These are phyloP conservation scores for Naganishia friedmannii DNA, from an alignment of 768 basidiomycete species.

Conservation along the genomic window DNA sequence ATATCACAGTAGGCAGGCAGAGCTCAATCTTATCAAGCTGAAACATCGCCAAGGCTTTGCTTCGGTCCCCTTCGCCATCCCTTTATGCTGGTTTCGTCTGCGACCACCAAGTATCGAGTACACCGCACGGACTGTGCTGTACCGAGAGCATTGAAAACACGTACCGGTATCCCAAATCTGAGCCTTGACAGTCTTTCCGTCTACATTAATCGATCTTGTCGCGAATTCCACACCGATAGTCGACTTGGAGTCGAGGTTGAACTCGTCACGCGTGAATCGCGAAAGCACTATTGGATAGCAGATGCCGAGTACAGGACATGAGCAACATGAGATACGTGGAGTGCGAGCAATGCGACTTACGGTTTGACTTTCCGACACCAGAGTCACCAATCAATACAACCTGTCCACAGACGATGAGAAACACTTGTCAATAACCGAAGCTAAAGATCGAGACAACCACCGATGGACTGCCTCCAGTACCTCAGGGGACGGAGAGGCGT, in stretches of 20 bases:
- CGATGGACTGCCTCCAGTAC: neutral
- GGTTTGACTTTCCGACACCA: slow-evolving; percentile 94
- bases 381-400: slow-evolving; percentile 99
- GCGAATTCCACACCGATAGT: slow-evolving; percentile 99
- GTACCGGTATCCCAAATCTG: slow-evolving; percentile 98
- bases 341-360: slow-evolving; percentile 51
- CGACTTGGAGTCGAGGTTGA: slow-evolving; percentile 98
- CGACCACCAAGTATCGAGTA: neutral
- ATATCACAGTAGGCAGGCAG: neutral
- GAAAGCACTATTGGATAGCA: slow-evolving; percentile 74
- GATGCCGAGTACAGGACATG: neutral
- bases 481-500: neutral
- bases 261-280: slow-evolving; percentile 98
- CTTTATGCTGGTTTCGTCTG: neutral
- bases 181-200: slow-evolving; percentile 93
- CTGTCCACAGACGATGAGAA: slow-evolving; percentile 53
- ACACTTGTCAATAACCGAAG: neutral
- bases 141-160: slow-evolving; percentile 38
- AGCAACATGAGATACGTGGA: neutral
- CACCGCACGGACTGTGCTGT: neutral
- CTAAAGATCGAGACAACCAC: neutral
- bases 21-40: neutral
- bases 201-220: slow-evolving; percentile 90
- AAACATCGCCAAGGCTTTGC: neutral
- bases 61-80: neutral